phyloP scores from a whole-genome alignment of 495 filamentous ascomycete genomes.

The Tuber calosporum region DNA sequence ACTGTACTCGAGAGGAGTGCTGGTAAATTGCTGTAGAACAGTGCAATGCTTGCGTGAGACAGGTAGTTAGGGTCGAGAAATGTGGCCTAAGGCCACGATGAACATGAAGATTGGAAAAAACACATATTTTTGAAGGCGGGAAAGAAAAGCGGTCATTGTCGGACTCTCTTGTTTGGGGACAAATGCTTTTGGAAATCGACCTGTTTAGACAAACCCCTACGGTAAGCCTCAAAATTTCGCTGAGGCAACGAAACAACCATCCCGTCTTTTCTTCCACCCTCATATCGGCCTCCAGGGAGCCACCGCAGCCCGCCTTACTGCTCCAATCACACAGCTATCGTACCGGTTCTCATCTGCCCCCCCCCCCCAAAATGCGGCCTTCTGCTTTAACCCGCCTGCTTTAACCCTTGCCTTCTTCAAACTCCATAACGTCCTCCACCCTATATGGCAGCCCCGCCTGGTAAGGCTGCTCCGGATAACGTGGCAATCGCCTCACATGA shows the following conservation, averaged over 20 bases:
- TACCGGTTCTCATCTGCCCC: not conserved
- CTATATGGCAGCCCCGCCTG: no score
- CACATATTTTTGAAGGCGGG: not conserved
- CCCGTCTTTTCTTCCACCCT: not conserved
- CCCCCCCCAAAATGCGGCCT: not conserved
- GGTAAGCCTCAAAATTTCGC: not conserved
- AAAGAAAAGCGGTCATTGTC: not conserved
- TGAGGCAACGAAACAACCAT: not conserved
- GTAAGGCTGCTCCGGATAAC: no score
- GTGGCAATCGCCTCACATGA: no score
- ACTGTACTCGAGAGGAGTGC: not conserved
- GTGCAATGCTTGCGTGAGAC: not conserved
- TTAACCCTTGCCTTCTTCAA: constrained; percentile 1
- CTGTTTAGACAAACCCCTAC: not conserved
- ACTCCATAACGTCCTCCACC: constrained; percentile 20
- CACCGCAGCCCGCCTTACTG: not conserved
- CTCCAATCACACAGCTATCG: not conserved
- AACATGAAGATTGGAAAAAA: not conserved
- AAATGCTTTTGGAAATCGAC: not conserved
- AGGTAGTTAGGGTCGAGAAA: not conserved
- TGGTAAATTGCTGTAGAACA: not conserved
- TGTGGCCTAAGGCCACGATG: not conserved
- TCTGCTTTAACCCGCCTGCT: not conserved
- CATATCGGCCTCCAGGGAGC: not conserved
- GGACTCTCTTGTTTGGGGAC: not conserved